Evolutionary conservation across 2,329 filamentous ascomycete species (phyloP).

Genomic region (Pseudocercospora musae): DNA sequence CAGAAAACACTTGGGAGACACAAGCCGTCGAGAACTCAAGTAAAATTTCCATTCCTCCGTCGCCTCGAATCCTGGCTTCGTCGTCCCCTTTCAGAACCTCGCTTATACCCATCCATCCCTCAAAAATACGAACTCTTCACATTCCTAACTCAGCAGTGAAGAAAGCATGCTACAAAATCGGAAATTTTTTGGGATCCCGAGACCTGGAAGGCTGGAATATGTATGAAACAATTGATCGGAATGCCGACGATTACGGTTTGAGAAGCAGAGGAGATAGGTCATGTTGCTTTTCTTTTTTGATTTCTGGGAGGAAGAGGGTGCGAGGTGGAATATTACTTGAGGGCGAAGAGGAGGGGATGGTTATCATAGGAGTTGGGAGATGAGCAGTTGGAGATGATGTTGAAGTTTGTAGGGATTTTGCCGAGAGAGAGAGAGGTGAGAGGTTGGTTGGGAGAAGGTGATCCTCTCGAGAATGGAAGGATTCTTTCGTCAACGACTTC

Average conservation of each 20-base stretch:
- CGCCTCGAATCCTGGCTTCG: too few relatives aligned
- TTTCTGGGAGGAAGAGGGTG: conserved; percentile 19
- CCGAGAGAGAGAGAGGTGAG: too few relatives aligned
- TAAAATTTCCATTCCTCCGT: too few relatives aligned
- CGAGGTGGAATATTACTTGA: conserved; percentile 11
- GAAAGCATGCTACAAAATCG: conserved; percentile 3
- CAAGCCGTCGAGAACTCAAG: too few relatives aligned
- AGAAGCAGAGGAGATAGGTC: conserved; percentile 17
- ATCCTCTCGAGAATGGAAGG: not conserved
- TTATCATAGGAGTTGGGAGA: too few relatives aligned
- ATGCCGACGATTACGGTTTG: conserved; percentile 14
- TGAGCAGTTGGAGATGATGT: conserved; percentile 1
- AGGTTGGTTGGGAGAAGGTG: conserved; percentile 4
- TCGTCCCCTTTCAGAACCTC: too few relatives aligned
- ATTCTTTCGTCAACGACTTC: too few relatives aligned
- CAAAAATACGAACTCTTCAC: too few relatives aligned
- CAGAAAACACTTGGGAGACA: too few relatives aligned
- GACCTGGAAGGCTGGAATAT: conserved; percentile 11
- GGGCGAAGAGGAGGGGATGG: conserved; percentile 12
- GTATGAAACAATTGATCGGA: conserved; percentile 6
- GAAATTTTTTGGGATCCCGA: conserved; percentile 11
- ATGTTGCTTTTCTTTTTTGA: conserved; percentile 21
- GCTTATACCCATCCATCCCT: too few relatives aligned
- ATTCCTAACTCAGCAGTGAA: too few relatives aligned
- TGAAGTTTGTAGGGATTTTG: conserved; percentile 8